Base-by-base conservation (phyloP, 192 early-diverging fungal species). In the Coemansia sp. region DNA sequence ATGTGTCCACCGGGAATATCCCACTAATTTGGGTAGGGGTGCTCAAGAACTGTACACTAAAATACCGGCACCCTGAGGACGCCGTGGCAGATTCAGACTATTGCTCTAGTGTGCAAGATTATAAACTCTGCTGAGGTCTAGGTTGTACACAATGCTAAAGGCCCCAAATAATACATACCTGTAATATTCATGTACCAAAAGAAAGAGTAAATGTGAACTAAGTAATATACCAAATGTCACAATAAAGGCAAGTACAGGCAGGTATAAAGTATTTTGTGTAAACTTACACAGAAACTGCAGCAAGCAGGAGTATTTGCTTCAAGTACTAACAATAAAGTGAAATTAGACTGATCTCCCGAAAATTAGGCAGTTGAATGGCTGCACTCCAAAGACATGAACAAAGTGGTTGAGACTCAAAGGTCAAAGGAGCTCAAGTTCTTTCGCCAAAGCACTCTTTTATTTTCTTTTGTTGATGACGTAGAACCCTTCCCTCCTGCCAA, bases 1-100 rank as follows among this genome's bases (percentile, higher is more conserved):
- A 79, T 73, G 17, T 78, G 73, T 4, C 81, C 81, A 28, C 81
- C 76, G 17, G 81, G 76, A 11, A 76, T 75, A 59, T 78, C 81
- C 81, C 81, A 78, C 59, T 78, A 64, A 57, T 84, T 76, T 10
- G 76, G 73, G 39, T 70, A 84, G 23, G 70, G 64, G 44, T 70
- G 76, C 52, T 84, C 81, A 16, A 62, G 35, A 3, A 76, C 66
- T 11, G 81, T 63, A 16, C 81, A 67, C 61, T 84, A 77, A 11
- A 84, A 73, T 21, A 84, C 53, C 19, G 78, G 68, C 30, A 84
- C 73, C 35, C 64, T 67, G 17, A 69, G 60, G 4, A 47, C 32
- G 0, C 19, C 14, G 7, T 28, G 19, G 46, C 33, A 16, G 21
- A 68, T 19, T 6, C 53, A 44, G 33, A 63, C 65, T 26, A 84